Evolutionary conservation across 2,329 filamentous ascomycete genomes (phyloP), one percentile per base, ranked within the genome.

Genomic region (Pestalotiopsis sp.): DNA sequence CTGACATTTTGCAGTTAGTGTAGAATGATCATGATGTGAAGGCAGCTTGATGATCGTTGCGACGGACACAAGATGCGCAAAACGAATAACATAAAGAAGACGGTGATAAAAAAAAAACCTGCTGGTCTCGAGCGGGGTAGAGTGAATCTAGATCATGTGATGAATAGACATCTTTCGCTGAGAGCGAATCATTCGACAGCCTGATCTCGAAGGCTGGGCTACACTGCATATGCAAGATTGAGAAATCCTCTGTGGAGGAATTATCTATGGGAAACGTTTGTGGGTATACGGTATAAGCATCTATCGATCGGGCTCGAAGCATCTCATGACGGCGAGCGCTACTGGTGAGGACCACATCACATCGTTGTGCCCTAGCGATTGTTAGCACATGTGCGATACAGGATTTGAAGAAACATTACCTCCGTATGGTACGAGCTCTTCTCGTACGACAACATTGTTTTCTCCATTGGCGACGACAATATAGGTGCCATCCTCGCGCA

Each of bases 301-400:
- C 45, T 52, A 52, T 4, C 4, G 45, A 11, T 52, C 17, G 9
- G 6, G 1, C 12, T 62, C 87, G 78, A 93, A 93, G 1, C 88
- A 88, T 69, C 90, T 86, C 82, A 91, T 85, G 0, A 93, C 85
- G 2, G 91, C 91, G 52, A 92, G 79, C 9, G 86, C 78, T 17
- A 93, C 87, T 4, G 90, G 86, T 1, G 90, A 85, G 75, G 88
- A 92, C 6, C 87, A 87, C 77, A 93, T 86, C 52, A 94, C 85
- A 65, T 87, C 83, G 75, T 93, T 94, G 76, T 95, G 92, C 5
- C 89, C 91, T 92, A 6, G 67, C 1, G 41, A 45, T 4, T 27
- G 69, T 76, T 57, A 78, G 69, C 11, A 38, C 52, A 20, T 23
- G 6, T 36, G 57, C 38, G 20, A 49, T 52, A 14, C 25, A 67